Base-by-base conservation (phyloP, 441 rosid species). In the Melastoma candidum region DNA sequence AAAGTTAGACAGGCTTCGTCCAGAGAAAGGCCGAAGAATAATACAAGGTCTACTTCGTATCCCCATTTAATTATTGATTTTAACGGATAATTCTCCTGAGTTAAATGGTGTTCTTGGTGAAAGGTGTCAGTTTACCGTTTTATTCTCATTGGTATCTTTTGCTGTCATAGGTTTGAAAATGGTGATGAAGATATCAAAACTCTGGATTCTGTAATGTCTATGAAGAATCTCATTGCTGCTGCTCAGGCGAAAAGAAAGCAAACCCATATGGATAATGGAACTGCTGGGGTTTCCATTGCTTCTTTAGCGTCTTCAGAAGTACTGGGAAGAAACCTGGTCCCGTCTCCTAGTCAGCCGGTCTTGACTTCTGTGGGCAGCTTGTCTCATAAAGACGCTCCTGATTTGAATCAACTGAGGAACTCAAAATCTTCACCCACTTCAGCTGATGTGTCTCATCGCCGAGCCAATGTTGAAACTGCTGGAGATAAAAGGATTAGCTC, bases 181-280 rank as follows among this genome's bases (percentile, higher is more conserved):
- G 72, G 51, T 59, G 59, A 74, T 53, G 96, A 82, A 69, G 87
- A 75, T 51, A 70, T 81, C 52, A 87, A 57, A 70, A 78, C 81
- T 58, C 74, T 81, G 32, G 94, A 90, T 64, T 77, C 92, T 49
- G 69, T 63, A 63, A 56, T 56, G 62, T 84, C 99, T 48, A 82
- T 95, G 96, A 90, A 85, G 84, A 67, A 80, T 80, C 85, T 95
- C 53, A 85, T 95, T 74, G 99, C 99, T 41, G 97, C 96, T 56
- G 99, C 99, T 43, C 98, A 81, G 67, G 99, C 95, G 47, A 95
- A 95, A 77, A 81, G 97, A 72, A 82, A 64, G 74, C 78, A 73
- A 69, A 95, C 97, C 65, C 95, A 87, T 67, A 75, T 70, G 11
- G 97, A 84, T 25, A 75, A 70, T 49, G 74, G 70, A 60, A 57